Base-by-base conservation (phyloP, 495 filamentous ascomycete genomes). In the Corynascus novoguineensis region DNA sequence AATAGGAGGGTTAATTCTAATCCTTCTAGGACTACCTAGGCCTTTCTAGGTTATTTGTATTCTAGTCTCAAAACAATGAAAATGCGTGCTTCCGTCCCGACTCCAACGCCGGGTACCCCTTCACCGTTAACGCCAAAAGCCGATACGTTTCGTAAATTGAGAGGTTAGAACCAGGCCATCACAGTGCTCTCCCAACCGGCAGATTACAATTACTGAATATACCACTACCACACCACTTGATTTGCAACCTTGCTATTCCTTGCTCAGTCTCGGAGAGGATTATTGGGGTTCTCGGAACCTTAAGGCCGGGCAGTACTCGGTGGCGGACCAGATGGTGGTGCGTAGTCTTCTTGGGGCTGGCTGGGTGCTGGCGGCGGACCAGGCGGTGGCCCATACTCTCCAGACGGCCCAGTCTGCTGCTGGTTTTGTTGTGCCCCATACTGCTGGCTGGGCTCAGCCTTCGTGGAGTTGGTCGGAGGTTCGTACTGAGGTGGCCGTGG, bases 361-460 rank as follows among this genome's bases (percentile, higher is more conserved):
- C 29, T 28, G 12, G 48, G 37, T 11, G 19, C n/a, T 21, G 47
- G 75, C 7, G 78, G 77, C 9, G 78, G 75, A 45, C 77, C 76
- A 14, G 73, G 50, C 11, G 78, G 75, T 1, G 77, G 72, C 24
- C 65, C 67, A 55, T 70, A 72, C n/a, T 75, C 75, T 22, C 29
- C 10, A 1, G 25, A 21, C 21, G 53, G 53, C 11, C 53, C 46
- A 5, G 47, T 35, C 19, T 62, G 66, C 38, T 61, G 50, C 45
- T 62, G 67, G 5, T 62, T 62, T 14, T 67, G 61, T 35, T 64
- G 59, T n/a, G 63, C 45, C 11, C 37, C 28, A 5, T n/a, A 69
- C 65, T 59, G 70, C 65, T 86, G 83, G 11, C 70, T 66, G 12
- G 82, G 79, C 57, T 84, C 74, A 17, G 79, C 69, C 71, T 88